Evolutionary conservation across 2,329 filamentous ascomycete genomes (phyloP).

Genomic region (Aspergillus viridinutans): DNA sequence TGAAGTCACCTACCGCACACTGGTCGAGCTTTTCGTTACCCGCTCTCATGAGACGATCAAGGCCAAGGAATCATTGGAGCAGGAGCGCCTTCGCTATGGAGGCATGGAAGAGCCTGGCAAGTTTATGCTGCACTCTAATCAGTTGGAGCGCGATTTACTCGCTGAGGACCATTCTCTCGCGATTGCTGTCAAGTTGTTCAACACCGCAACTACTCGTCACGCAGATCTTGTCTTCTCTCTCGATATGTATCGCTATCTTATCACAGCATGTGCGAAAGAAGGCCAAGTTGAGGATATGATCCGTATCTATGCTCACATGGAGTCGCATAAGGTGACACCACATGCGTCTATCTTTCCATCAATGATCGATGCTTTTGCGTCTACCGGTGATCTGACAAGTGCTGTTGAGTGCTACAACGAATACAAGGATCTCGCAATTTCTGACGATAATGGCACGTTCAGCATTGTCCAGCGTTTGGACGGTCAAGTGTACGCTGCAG

Average conservation of each 20-base stretch:
- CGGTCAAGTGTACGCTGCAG: conserved; percentile 79
- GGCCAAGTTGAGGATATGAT: conserved; percentile 86
- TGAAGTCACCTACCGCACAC: conserved; percentile 78
- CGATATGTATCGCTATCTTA: conserved; percentile 78
- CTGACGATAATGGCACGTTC: conserved; percentile 69
- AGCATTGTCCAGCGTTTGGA: conserved; percentile 70
- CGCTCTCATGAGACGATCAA: conserved; percentile 74
- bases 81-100: conserved; percentile 78
- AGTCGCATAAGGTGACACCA: conserved; percentile 67
- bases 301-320: conserved; percentile 87
- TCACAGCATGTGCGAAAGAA: conserved; percentile 79
- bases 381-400: conserved; percentile 73
- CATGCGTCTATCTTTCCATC: conserved; percentile 78
- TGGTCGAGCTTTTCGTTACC: conserved; percentile 76
- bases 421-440: conserved; percentile 84
- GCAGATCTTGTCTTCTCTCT: conserved; percentile 64
- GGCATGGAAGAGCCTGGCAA: conserved; percentile 77
- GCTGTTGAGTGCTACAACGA: conserved; percentile 95
- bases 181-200: conserved; percentile 80
- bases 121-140: conserved; percentile 84
- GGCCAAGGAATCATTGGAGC: conserved; percentile 69
- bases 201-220: conserved; percentile 64
- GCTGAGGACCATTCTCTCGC: conserved; percentile 82
- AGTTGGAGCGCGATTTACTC: conserved; percentile 81
- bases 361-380: conserved; percentile 93